A percentile compares a stretch with the other conserved stretches of the same genome.
Conservation (phyloP, 2,329 filamentous ascomycete genomes). For the Sporothrix protearum region DNA sequence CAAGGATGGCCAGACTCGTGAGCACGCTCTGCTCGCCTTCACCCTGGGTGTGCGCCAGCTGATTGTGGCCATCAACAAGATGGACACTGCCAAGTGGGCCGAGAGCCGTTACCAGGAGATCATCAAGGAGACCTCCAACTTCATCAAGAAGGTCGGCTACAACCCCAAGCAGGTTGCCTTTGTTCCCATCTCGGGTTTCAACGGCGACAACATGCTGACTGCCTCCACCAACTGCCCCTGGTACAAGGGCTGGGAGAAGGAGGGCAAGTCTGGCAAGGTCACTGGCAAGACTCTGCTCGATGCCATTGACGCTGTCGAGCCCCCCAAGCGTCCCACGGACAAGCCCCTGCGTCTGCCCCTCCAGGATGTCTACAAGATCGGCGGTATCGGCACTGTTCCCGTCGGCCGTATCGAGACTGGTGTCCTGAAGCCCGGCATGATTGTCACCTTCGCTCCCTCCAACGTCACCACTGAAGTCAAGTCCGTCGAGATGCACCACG, state of each 20-base stretch:
- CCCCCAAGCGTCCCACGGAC: slow-evolving; percentile 88
- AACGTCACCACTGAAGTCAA: slow-evolving; percentile 99
- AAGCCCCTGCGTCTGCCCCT: slow-evolving; percentile 99
- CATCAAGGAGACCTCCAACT: slow-evolving; percentile 99
- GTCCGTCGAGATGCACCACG: slow-evolving; percentile 99
- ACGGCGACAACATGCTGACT: slow-evolving; percentile 99
- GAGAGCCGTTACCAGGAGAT: slow-evolving; percentile 97
- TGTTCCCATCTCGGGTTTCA: slow-evolving; percentile 99
- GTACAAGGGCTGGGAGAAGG: slow-evolving; percentile 99
- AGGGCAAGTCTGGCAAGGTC: slow-evolving; percentile 82
- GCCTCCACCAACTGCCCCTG: slow-evolving; percentile 90
- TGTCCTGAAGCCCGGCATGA: slow-evolving; percentile 85
- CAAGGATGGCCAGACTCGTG: slow-evolving; percentile 99
- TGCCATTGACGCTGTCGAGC: slow-evolving; percentile 95
- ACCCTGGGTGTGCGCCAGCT: slow-evolving; percentile 99
- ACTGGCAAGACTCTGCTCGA: slow-evolving; percentile 97
- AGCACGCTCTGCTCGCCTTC: slow-evolving; percentile 99
- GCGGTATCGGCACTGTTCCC: slow-evolving; percentile 99
- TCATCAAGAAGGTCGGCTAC: slow-evolving; percentile 99
- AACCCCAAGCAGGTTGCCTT: slow-evolving; percentile 98
- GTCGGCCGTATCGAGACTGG: slow-evolving; percentile 99
- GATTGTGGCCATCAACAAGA: slow-evolving; percentile 99
- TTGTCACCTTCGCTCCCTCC: slow-evolving; percentile 97
- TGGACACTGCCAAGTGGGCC: slow-evolving; percentile 99
- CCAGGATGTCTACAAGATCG: slow-evolving; percentile 99